Conservation (phyloP, 371 early-diverging fungal species). For the Thermomucor indicae-seudaticae region DNA sequence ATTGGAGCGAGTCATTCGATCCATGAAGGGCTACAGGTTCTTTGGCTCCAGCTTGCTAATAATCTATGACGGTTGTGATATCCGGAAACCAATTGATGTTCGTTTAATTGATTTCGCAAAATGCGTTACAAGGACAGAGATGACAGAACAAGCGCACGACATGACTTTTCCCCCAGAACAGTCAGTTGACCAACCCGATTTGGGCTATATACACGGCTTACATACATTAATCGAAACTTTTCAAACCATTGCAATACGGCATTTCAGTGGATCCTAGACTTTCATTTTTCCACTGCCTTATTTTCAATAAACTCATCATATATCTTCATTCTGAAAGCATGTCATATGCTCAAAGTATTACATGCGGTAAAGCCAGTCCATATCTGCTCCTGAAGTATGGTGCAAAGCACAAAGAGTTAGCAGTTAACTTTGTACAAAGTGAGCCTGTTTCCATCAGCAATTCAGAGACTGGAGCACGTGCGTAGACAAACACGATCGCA, state of each 20-base stretch:
- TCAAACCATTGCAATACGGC: constrained; percentile 40
- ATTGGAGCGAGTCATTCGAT: constrained; percentile 64
- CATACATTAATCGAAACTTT: constrained; percentile 56
- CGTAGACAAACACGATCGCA: too few relatives aligned
- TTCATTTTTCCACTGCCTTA: too few relatives aligned
- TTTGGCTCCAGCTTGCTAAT: constrained; percentile 80
- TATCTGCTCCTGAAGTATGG: too few relatives aligned
- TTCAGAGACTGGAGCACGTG: too few relatives aligned
- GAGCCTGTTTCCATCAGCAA: too few relatives aligned
- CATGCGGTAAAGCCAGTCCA: too few relatives aligned
- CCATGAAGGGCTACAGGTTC: constrained; percentile 79
- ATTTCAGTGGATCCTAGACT: too few relatives aligned
- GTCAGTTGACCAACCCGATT: constrained; percentile 55
- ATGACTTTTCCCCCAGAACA: constrained; percentile 61
- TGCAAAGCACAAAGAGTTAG: too few relatives aligned
- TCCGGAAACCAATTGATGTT: constrained; percentile 45
- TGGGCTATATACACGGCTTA: constrained; percentile 67
- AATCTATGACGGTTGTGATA: constrained; percentile 22
- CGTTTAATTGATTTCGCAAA: constrained; percentile 93
- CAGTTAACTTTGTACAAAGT: too few relatives aligned
- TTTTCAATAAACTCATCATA: too few relatives aligned
- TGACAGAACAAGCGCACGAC: constrained; percentile 1
- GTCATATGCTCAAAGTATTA: too few relatives aligned
- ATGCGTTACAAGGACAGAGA: constrained; percentile 40
- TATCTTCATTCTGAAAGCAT: too few relatives aligned